Evolutionary conservation across 768 basidiomycete genomes (phyloP), one percentile per base, ranked within the genome.

Genomic region (Calocybe cyanea): DNA sequence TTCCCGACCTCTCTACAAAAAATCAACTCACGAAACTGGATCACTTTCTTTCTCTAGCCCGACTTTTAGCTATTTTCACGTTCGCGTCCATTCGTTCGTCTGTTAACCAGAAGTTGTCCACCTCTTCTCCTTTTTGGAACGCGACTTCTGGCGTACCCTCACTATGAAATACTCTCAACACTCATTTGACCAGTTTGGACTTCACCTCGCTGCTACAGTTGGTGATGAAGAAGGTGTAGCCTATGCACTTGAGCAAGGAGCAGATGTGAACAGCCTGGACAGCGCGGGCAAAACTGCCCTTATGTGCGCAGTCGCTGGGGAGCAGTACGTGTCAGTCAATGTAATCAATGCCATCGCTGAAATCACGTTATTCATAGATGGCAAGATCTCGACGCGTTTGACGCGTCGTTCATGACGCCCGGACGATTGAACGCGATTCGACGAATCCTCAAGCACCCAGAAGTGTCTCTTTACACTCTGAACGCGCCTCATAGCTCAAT

Each of bases 401-500:
- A 83, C 78, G 79, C 82, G 77, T 81, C 80, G 2, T 81, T 80
- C 52, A 71, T 80, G 71, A 79, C 78, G 0, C 61, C 64, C 41
- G 68, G 65, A 50, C 82, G 85, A 33, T 66, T 88, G 40, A 64
- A 72, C 34, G 71, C 78, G 35, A 75, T 90, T 46, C 75, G 73
- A 45, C 67, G 72, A 14, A 67, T 88, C 19, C 63, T 81, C 13
- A 63, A 60, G 7, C 81, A 80, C 46, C 73, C 76, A 1, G 70
- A 80, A 38, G 73, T 83, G 10, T 81, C 85, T 8, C 68, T 91
- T 11, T 75, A 76, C 58, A 81, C 84, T 14, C 67, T 91, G 33
- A 90, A 91, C 59, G 79, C 82, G n/a, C 82, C 87, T 0, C 83
- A 84, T 42, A 67, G 69, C 49, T 76, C 78, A 1, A 79, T 84